Base-by-base conservation (phyloP, 495 filamentous ascomycete genomes). In the Aspergillus panamensis region DNA sequence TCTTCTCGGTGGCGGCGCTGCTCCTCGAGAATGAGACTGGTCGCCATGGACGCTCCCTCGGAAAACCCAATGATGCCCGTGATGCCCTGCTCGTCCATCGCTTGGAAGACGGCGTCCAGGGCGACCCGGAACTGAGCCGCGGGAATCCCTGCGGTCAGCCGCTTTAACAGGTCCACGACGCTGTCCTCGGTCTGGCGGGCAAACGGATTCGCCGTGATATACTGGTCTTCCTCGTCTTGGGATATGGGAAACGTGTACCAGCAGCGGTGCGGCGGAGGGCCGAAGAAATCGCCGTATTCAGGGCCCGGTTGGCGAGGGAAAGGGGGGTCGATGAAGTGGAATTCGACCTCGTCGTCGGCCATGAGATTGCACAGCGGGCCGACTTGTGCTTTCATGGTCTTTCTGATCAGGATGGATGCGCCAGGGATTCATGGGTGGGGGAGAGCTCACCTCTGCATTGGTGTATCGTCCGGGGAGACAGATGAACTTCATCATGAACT, bases 21-120 rank as follows among this genome's bases (percentile, higher is more conserved):
- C 60, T 84, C 81, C 58, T 82, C 78, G 0, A 81, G 62, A 32
- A 82, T 59, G n/a, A 82, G 51, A 10, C 80, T 81, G 4, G 78
- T 78, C 0, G 82, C 85, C 7, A 86, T 73, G 0, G 76, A 78
- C 9, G 82, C 84, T 17, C 85, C 85, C 57, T 87, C 84, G 0
- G 83, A 86, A 54, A 84, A 87, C 0, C 82, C 83, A 49, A 86
- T 79, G 44, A 86, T 60, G 6, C 68, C 69, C 8, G 64, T 62
- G 13, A 70, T 69, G 0, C 66, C 64, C 3, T 63, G 71, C 16
- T 84, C 74, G 6, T 72, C 69, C 14, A 70, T 35, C 19, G 64
- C 57, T 12, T 50, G 48, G n/a, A 67, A 53, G n/a, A 67, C 42
- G 8, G 51, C 54, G 29, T 62, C 61, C 51, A 67, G 31, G 10